Evolutionary conservation across 2,329 filamentous ascomycete species (phyloP).

Genomic region (Venturia pyrina): DNA sequence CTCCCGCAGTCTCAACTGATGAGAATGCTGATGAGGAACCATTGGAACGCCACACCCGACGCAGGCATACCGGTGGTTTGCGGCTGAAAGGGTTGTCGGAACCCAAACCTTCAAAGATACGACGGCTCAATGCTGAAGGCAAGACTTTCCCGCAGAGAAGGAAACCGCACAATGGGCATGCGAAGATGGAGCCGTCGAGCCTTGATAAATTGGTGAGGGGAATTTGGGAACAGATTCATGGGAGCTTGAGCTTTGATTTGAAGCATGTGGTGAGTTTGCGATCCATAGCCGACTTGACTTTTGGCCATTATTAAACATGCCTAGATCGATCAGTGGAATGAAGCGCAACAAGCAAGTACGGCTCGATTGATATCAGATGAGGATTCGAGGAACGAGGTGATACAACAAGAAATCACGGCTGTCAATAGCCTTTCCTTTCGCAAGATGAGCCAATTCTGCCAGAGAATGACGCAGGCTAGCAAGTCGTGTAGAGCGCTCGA

Average conservation of each 20-base stretch:
- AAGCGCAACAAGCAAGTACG: conserved; percentile 11
- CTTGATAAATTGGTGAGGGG: conserved; percentile 39
- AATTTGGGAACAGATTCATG: conserved; percentile 41
- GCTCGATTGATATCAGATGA: conserved; percentile 10
- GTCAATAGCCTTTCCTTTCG: conserved; percentile 23
- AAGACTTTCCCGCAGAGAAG: conserved; percentile 24
- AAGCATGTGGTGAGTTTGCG: conserved; percentile 20
- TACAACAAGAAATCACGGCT: conserved; percentile 14
- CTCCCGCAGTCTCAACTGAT: background rate
- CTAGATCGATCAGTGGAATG: conserved; percentile 14
- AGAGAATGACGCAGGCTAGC: conserved; percentile 39
- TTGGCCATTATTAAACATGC: background rate
- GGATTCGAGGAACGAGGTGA: background rate
- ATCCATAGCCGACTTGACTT: background rate
- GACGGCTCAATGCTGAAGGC: conserved; percentile 24
- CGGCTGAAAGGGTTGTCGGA: background rate
- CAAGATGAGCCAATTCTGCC: conserved; percentile 33
- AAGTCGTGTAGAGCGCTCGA: conserved; percentile 47
- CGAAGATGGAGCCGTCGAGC: conserved; percentile 36
- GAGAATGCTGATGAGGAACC: background rate
- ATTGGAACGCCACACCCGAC: background rate
- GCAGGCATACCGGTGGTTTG: background rate
- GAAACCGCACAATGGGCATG: conserved; percentile 26
- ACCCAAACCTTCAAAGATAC: conserved; percentile 4
- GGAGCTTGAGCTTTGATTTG: conserved; percentile 32